Evolutionary conservation across 345 rosid genomes (phyloP).

Genomic region (Trapa incisa): DNA sequence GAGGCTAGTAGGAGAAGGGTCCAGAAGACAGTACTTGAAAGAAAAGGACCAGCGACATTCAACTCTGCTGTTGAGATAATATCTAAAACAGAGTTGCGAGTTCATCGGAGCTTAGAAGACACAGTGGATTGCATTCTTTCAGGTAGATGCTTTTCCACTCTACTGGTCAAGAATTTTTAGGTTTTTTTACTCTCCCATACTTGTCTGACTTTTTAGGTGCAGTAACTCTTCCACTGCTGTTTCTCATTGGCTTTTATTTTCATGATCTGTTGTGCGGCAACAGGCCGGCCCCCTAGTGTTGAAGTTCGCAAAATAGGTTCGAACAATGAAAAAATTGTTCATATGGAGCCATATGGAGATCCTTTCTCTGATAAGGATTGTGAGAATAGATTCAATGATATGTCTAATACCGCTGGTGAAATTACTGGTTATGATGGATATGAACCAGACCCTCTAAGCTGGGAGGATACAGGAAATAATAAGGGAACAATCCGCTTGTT

Average conservation of each 20-base stretch:
- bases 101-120: constrained; percentile 81
- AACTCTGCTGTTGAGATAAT: constrained; percentile 67
- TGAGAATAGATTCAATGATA: constrained; percentile 22
- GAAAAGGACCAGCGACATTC: constrained; percentile 83
- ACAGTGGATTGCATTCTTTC: constrained; percentile 78
- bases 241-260: constrained; percentile 9
- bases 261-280: constrained; percentile 2
- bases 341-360: constrained; percentile 16
- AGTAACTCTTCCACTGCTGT: constrained; percentile 1
- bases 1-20: constrained; percentile 80
- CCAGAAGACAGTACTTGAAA: constrained; percentile 75
- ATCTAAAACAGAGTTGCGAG: constrained; percentile 70
- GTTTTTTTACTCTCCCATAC: neutral
- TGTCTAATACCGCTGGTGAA: constrained; percentile 18
- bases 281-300: constrained; percentile 52
- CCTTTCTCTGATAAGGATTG: constrained; percentile 16
- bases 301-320: constrained; percentile 54
- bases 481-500: constrained; percentile 27
- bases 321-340: constrained; percentile 21
- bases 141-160: constrained; percentile 21
- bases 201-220: neutral
- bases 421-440: constrained; percentile 16
- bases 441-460: constrained; percentile 18
- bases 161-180: neutral
- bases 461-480: constrained; percentile 21